These are phyloP conservation scores for Coniochaeta sp. DNA, from an alignment of 2,329 filamentous ascomycete genomes.

Conservation along the genomic window DNA sequence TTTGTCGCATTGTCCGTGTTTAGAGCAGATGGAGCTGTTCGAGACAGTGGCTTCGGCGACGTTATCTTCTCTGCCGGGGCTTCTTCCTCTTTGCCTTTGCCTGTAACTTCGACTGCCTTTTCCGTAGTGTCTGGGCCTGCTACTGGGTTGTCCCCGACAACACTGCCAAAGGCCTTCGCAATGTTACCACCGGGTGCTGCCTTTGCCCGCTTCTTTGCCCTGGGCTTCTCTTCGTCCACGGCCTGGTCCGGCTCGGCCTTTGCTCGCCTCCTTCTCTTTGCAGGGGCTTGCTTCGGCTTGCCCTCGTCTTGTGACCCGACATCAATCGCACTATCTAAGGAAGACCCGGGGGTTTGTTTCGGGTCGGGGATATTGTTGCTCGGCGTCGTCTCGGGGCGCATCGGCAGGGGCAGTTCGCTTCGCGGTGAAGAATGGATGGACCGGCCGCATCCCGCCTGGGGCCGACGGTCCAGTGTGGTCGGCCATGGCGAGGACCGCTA, in stretches of 20 bases:
- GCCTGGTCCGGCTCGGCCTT: background rate
- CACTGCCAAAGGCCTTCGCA: background rate
- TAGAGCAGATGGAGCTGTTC: background rate
- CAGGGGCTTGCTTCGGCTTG: background rate
- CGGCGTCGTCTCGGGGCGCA: background rate
- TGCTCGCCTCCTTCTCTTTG: background rate
- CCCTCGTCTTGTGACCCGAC: background rate
- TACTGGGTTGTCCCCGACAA: background rate
- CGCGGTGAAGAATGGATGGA: background rate
- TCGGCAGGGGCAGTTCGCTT: background rate
- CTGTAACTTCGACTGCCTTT: background rate
- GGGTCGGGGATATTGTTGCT: background rate
- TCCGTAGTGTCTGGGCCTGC: background rate
- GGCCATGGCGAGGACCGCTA: constrained; percentile 2
- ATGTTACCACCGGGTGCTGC: background rate
- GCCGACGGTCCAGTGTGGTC: background rate
- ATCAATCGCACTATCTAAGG: background rate
- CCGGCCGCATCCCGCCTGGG: background rate
- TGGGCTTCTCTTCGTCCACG: background rate
- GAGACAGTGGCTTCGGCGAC: background rate
- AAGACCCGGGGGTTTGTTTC: background rate
- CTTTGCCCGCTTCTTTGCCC: background rate
- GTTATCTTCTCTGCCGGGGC: background rate
- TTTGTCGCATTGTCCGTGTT: constrained; percentile 15
- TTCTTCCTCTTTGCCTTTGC: background rate